phyloP scores from a whole-genome alignment of 305 asterid genomes.

The Fraxinus xanthoxyloides region DNA sequence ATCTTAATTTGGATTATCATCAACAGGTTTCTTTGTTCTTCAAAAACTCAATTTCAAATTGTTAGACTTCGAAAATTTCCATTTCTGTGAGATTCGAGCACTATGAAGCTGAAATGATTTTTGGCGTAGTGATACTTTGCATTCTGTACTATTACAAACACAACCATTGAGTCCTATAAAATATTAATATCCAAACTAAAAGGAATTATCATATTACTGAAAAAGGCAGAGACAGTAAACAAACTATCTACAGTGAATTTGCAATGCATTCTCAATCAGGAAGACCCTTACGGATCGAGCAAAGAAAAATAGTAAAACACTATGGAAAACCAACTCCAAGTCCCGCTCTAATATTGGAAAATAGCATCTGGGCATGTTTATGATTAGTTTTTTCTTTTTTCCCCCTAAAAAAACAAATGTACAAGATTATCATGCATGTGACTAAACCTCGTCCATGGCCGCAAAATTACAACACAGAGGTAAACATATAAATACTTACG shows the following conservation, averaged over 20 bases:
- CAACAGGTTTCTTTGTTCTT: background rate
- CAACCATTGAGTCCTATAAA: background rate
- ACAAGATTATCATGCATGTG: background rate
- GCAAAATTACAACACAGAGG: background rate
- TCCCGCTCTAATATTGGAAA: background rate
- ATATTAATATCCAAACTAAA: background rate
- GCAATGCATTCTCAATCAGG: background rate
- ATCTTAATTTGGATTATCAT: background rate
- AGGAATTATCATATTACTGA: background rate
- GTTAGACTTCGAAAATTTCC: background rate
- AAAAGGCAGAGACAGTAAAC: background rate
- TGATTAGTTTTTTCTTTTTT: too few species aligned
- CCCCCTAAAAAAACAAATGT: background rate
- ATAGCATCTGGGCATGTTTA: background rate
- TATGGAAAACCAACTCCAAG: background rate
- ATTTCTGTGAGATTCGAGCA: background rate
- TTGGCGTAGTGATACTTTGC: background rate
- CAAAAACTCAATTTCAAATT: background rate
- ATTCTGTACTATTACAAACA: background rate
- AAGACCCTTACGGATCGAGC: background rate
- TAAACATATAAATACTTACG: conserved; percentile 44
- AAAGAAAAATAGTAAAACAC: background rate
- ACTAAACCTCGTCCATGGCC: background rate
- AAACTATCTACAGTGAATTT: background rate
- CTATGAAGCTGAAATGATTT: background rate